phyloP scores from a whole-genome alignment of 805 yeast genomes.

The Yarrowia keelungensis region DNA sequence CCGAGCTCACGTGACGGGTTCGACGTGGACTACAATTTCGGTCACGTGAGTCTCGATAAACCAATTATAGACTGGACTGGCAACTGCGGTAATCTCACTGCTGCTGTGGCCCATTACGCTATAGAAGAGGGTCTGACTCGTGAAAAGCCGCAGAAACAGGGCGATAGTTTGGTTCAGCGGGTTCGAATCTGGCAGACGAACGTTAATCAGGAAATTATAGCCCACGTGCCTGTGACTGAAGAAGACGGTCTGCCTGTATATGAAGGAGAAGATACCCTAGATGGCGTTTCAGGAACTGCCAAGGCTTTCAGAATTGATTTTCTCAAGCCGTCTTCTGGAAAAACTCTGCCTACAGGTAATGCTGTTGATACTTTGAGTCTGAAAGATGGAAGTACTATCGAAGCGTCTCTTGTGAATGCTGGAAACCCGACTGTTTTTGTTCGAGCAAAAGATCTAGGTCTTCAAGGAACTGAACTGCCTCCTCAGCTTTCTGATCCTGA shows the following conservation, averaged over 20 bases:
- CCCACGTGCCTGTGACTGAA: conserved; percentile 22
- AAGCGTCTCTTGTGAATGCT: conserved; percentile 19
- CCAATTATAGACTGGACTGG: conserved; percentile 40
- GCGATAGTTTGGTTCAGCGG: not conserved
- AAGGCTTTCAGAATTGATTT: conserved; percentile 37
- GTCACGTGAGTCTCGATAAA: conserved; percentile 38
- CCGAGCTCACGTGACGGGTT: not conserved
- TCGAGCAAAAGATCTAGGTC: conserved; percentile 17
- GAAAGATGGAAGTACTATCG: conserved; percentile 9
- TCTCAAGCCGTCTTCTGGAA: conserved; percentile 38
- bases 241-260: conserved; percentile 25
- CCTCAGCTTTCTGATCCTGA: conserved; percentile 14
- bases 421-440: conserved; percentile 35
- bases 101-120: conserved; percentile 41
- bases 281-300: conserved; percentile 37
- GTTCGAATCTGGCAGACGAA: conserved; percentile 34
- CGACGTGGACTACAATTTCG: conserved; percentile 40
- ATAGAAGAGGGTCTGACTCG: conserved; percentile 17
- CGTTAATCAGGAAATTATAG: conserved; percentile 21
- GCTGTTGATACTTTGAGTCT: conserved; percentile 5
- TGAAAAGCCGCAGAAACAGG: conserved; percentile 4
- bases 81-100: conserved; percentile 41
- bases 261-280: conserved; percentile 23
- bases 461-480: conserved; percentile 23
- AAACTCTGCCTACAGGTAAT: conserved; percentile 40